A percentile compares a stretch with the other conserved stretches of the same genome.
These are phyloP conservation scores for Schwanniomyces occidentalis DNA, from an alignment of 805 yeast genomes.

Conservation along the genomic window DNA sequence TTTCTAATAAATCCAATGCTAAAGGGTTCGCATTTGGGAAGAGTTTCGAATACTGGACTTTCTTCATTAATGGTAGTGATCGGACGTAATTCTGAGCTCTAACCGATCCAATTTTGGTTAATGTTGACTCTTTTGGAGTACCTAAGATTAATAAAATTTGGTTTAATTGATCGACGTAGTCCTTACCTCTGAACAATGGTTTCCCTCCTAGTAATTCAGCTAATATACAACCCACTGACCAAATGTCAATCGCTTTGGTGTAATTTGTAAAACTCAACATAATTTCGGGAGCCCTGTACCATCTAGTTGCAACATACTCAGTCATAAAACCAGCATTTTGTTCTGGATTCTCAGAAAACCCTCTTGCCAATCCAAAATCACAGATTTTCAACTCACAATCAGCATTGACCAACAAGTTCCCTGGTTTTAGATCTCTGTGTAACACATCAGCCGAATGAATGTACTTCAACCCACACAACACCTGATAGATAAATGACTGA, in stretches of 20 bases:
- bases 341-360: constrained; percentile 78
- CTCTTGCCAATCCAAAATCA: constrained; percentile 95
- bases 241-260: constrained; percentile 93
- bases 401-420: constrained; percentile 88
- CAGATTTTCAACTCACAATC: constrained; percentile 96
- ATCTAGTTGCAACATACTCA: constrained; percentile 96
- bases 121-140: constrained; percentile 67
- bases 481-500: constrained; percentile 90
- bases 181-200: constrained; percentile 93
- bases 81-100: constrained; percentile 92
- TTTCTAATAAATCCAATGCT: constrained; percentile 79
- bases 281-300: constrained; percentile 99
- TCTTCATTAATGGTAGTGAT: constrained; percentile 79
- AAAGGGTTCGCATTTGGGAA: constrained; percentile 86
- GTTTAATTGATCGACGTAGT: constrained; percentile 91
- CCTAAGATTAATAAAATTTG: constrained; percentile 86
- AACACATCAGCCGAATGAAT: constrained; percentile 90
- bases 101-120: constrained; percentile 63
- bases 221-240: constrained; percentile 97
- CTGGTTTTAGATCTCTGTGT: constrained; percentile 94
- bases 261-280: constrained; percentile 93
- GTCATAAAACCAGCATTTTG: constrained; percentile 93
- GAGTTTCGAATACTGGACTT: constrained; percentile 65
- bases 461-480: constrained; percentile 84
- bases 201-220: constrained; percentile 91